These are phyloP conservation scores for Diplodia scrobiculata DNA, from an alignment of 2,329 filamentous ascomycete species.

Conservation along the genomic window DNA sequence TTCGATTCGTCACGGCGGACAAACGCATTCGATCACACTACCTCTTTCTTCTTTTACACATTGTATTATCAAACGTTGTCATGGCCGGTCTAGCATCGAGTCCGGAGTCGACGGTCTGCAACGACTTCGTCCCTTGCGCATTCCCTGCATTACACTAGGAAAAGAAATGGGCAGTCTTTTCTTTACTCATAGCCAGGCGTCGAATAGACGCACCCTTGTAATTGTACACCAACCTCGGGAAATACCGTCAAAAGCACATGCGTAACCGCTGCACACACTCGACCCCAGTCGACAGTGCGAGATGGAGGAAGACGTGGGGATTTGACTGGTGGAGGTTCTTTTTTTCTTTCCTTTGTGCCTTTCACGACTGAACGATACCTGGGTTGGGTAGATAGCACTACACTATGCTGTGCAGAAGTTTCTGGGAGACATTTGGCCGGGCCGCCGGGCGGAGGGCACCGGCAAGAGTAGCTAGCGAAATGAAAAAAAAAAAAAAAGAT, in stretches of 20 bases:
- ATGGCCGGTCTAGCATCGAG: conserved; percentile 22
- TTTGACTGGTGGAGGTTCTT: neutral
- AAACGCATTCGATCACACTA: conserved; percentile 26
- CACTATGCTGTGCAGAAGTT: conserved; percentile 18
- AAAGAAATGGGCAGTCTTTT: conserved; percentile 25
- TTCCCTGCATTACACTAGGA: conserved; percentile 9
- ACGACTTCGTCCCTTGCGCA: conserved; percentile 17
- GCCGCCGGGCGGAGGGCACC: neutral
- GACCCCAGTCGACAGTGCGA: neutral
- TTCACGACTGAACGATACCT: conserved; percentile 27
- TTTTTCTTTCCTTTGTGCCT: conserved; percentile 16
- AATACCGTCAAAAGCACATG: conserved; percentile 10
- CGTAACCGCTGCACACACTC: neutral
- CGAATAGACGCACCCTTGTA: conserved; percentile 12
- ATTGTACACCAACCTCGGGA: conserved; percentile 15
- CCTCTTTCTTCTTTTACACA: conserved; percentile 26
- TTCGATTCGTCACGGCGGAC: conserved; percentile 22
- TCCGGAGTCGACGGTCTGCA: conserved; percentile 16
- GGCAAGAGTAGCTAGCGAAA: conserved; percentile 22
- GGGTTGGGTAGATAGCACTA: conserved; percentile 25
- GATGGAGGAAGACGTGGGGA: neutral
- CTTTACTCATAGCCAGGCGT: conserved; percentile 14
- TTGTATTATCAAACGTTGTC: conserved; percentile 29
- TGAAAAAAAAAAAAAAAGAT: conserved; percentile 10
- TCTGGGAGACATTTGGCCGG: conserved; percentile 19